Percentiles rank a stretch among this genome's conserved stretches.
phyloP scores from a whole-genome alignment of 352 stramenopile species.

The Pythium utonaiense region DNA sequence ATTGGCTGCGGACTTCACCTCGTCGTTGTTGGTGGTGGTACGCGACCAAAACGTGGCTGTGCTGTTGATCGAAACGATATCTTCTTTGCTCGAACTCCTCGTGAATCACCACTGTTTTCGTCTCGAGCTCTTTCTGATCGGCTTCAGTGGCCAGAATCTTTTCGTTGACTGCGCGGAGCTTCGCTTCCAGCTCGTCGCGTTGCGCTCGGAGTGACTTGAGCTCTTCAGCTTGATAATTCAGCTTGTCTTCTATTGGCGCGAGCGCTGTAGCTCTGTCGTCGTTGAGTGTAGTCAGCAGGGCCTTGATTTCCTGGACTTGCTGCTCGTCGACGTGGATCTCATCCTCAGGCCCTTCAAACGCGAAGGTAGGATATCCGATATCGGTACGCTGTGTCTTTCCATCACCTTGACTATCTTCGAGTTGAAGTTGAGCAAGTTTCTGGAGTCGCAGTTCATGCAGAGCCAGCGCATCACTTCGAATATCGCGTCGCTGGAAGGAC shows the following conservation, averaged over 20 bases:
- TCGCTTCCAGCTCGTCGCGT: slow-evolving; percentile 50
- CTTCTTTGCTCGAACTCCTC: slow-evolving; percentile 43
- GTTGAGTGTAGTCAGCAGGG: slow-evolving; percentile 24
- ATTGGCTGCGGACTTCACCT: slow-evolving; percentile 34
- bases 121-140: slow-evolving; percentile 39
- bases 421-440: slow-evolving; percentile 3
- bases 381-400: not conserved
- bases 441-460: slow-evolving; percentile 44
- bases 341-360: not conserved
- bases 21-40: slow-evolving; percentile 35
- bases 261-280: slow-evolving; percentile 37
- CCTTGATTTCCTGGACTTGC: slow-evolving; percentile 12
- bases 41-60: slow-evolving; percentile 40
- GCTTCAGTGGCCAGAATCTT: slow-evolving; percentile 41
- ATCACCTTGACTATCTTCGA: not conserved
- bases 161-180: slow-evolving; percentile 43
- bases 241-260: slow-evolving; percentile 31
- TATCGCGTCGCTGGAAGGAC: slow-evolving; percentile 70
- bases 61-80: slow-evolving; percentile 39
- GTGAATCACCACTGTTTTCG: slow-evolving; percentile 44
- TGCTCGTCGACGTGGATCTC: slow-evolving; percentile 7
- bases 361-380: slow-evolving; percentile 1
- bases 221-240: slow-evolving; percentile 12
- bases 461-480: slow-evolving; percentile 61
- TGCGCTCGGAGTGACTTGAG: slow-evolving; percentile 34